Evolutionary conservation across 345 rosid species (phyloP).

Genomic region (Sonneratia caseolaris): DNA sequence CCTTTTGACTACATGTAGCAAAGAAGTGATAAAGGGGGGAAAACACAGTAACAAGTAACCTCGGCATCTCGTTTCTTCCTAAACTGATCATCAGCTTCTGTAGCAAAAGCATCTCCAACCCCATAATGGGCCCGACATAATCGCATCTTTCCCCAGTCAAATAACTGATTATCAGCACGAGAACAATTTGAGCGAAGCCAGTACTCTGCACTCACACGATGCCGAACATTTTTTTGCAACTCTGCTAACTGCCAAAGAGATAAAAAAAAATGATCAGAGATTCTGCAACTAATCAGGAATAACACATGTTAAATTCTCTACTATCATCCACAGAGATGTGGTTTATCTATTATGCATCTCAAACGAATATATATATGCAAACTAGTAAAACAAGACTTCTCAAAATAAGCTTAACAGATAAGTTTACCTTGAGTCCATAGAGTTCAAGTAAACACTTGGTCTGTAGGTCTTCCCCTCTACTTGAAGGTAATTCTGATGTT

Average conservation of each 20-base stretch:
- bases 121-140: slow-evolving; percentile 71
- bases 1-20: background rate
- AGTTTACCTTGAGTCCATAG: slow-evolving; percentile 78
- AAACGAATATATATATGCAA: background rate
- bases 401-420: background rate
- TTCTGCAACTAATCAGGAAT: background rate
- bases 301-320: background rate
- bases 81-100: slow-evolving; percentile 80
- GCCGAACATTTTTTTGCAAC: slow-evolving; percentile 68
- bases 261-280: background rate
- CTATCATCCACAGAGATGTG: slow-evolving; percentile 1
- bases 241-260: slow-evolving; percentile 61
- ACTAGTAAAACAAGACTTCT: background rate
- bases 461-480: slow-evolving; percentile 88
- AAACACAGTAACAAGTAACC: slow-evolving; percentile 28
- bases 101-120: slow-evolving; percentile 79
- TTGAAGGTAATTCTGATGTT: slow-evolving; percentile 74
- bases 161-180: slow-evolving; percentile 56
- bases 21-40: background rate
- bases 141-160: slow-evolving; percentile 97
- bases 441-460: slow-evolving; percentile 85
- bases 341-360: background rate
- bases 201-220: slow-evolving; percentile 73
- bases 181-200: slow-evolving; percentile 75
- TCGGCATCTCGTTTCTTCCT: slow-evolving; percentile 94